Conservation (phyloP, 1,139 yeast species). For the Hemisphaericaspora lyxosophila region DNA sequence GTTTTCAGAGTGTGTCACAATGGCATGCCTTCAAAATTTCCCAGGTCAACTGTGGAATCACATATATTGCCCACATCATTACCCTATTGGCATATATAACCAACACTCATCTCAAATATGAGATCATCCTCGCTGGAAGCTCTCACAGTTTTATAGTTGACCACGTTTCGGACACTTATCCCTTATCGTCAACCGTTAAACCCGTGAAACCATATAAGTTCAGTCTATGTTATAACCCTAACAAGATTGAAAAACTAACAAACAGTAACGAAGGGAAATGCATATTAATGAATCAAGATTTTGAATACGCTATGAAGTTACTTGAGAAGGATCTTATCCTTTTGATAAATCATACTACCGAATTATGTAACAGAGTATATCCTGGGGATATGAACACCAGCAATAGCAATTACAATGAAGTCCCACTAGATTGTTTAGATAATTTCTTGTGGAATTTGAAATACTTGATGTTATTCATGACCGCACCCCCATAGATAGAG, state of each 20-base stretch:
- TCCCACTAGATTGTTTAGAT: slow-evolving; percentile 43
- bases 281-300: slow-evolving; percentile 24
- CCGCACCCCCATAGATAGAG: slow-evolving; percentile 23
- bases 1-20: slow-evolving; percentile 10
- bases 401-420: slow-evolving; percentile 19
- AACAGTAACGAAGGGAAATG: slow-evolving; percentile 12
- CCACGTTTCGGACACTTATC: slow-evolving; percentile 18
- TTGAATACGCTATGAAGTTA: slow-evolving; percentile 36
- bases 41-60: slow-evolving; percentile 35
- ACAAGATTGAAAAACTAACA: slow-evolving; percentile 20
- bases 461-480: slow-evolving; percentile 36
- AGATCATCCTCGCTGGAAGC: slow-evolving; percentile 26
- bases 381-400: slow-evolving; percentile 13
- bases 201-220: slow-evolving; percentile 12
- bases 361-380: slow-evolving; percentile 18
- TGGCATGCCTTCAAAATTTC: slow-evolving; percentile 16
- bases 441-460: slow-evolving; percentile 46
- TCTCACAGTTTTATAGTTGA: slow-evolving; percentile 29
- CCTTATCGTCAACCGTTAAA: slow-evolving; percentile 5
- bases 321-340: slow-evolving; percentile 33
- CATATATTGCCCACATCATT: slow-evolving; percentile 31
- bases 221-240: slow-evolving; percentile 31
- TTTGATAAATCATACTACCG: slow-evolving; percentile 26
- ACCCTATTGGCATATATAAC: slow-evolving; percentile 26
- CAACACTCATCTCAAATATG: slow-evolving; percentile 27